These are phyloP conservation scores for Cucurbita pepo DNA, from an alignment of 306 rosid species.

Conservation along the genomic window DNA sequence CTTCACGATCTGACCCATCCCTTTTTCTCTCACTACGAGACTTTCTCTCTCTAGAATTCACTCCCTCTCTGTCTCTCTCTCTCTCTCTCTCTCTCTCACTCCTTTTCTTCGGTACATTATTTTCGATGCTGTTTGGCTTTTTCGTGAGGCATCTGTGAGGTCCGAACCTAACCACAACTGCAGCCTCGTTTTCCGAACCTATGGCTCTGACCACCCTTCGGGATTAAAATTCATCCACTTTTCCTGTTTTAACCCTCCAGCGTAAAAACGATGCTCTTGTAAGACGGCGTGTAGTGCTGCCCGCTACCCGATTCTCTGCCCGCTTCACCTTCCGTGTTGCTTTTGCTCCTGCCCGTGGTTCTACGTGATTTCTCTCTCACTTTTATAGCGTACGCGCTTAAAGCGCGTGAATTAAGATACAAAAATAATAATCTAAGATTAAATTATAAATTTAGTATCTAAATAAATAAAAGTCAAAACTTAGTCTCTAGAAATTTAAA, in stretches of 20 bases:
- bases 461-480: too few relatives aligned
- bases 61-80: slow-evolving; percentile 3
- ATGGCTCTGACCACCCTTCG: not conserved
- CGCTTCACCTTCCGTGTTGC: slow-evolving; percentile 28
- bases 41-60: slow-evolving; percentile 27
- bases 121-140: slow-evolving; percentile 35
- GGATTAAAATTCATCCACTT: not conserved
- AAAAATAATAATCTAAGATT: too few relatives aligned
- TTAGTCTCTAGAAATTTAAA: too few relatives aligned
- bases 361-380: slow-evolving; percentile 1
- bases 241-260: not conserved
- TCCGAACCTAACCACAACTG: slow-evolving; percentile 32
- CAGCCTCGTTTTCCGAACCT: slow-evolving; percentile 14
- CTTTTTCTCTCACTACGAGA: slow-evolving; percentile 4
- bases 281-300: slow-evolving; percentile 28
- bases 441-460: too few relatives aligned
- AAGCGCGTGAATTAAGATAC: not conserved
- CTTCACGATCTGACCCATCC: slow-evolving; percentile 98
- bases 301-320: slow-evolving; percentile 79
- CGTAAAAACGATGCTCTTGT: slow-evolving; percentile 10
- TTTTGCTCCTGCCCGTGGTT: slow-evolving; percentile 27
- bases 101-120: slow-evolving; percentile 40
- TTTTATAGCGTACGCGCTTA: not conserved
- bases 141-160: slow-evolving; percentile 27
- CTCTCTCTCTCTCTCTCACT: not conserved